phyloP scores from a whole-genome alignment of 192 early-diverging fungal species.

The Backusella psychrophila region DNA sequence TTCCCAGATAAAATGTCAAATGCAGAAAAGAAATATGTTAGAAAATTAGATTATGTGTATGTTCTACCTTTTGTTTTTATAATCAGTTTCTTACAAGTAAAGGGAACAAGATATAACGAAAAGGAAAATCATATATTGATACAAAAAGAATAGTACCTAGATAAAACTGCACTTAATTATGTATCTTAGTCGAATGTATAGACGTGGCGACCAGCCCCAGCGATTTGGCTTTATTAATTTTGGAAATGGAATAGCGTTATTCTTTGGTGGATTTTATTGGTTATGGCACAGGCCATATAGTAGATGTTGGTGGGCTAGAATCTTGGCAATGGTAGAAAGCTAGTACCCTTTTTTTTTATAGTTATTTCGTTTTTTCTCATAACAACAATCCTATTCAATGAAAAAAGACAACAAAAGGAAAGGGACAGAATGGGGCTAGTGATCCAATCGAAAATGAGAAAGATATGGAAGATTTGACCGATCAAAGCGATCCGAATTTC shows the following conservation, averaged over 20 bases:
- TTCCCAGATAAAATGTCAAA: neutral
- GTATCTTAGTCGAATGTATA: slow-evolving; percentile 19
- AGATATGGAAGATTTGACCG: neutral
- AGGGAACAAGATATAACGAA: neutral
- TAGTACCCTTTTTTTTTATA: neutral
- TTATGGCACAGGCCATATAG: slow-evolving; percentile 25
- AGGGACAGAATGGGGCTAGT: neutral
- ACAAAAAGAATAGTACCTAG: slow-evolving; percentile 13
- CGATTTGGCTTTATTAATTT: slow-evolving; percentile 15
- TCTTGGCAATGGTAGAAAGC: slow-evolving; percentile 30
- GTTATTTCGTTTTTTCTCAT: neutral
- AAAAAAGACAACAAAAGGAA: neutral
- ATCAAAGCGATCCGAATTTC: neutral
- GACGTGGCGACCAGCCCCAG: slow-evolving; percentile 11
- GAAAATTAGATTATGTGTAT: slow-evolving; percentile 4
- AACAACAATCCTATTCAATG: slow-evolving; percentile 6
- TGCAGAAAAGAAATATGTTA: neutral
- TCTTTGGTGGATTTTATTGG: slow-evolving; percentile 23
- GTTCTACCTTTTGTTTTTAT: slow-evolving; percentile 16
- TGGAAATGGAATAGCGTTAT: slow-evolving; percentile 14
- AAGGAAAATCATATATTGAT: too few relatives aligned
- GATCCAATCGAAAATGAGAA: neutral
- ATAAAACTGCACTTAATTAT: slow-evolving; percentile 25
- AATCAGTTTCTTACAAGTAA: slow-evolving; percentile 23
- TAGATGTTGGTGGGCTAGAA: neutral